These are phyloP conservation scores for Phyllosticta citribraziliensis DNA, from an alignment of 2,329 filamentous ascomycete genomes.

Conservation along the genomic window DNA sequence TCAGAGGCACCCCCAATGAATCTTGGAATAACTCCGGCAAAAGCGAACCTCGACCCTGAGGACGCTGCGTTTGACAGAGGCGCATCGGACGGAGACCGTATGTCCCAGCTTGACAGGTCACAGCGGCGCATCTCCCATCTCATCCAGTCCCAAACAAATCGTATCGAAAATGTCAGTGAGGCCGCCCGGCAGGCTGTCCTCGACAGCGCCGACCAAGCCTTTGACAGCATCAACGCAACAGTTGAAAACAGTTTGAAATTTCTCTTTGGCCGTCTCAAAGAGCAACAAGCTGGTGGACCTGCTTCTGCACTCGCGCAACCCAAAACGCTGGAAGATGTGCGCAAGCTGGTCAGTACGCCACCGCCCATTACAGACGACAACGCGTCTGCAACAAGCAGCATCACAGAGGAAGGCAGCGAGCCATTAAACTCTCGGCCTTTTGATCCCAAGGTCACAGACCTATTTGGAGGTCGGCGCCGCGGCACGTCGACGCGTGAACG, in stretches of 20 bases:
- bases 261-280: conserved; percentile 76
- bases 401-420: conserved; percentile 31
- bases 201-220: conserved; percentile 78
- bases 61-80: conserved; percentile 12
- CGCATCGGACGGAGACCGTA: neutral
- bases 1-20: conserved; percentile 30
- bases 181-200: conserved; percentile 58
- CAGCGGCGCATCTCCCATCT: conserved; percentile 75
- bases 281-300: conserved; percentile 43
- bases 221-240: conserved; percentile 86
- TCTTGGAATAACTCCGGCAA: conserved; percentile 30
- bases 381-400: conserved; percentile 43
- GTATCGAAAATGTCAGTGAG: conserved; percentile 73
- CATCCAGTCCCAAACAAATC: conserved; percentile 73
- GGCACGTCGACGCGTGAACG: conserved; percentile 49
- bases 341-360: conserved; percentile 69
- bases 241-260: conserved; percentile 91
- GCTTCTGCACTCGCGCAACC: conserved; percentile 12
- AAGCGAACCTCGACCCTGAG: conserved; percentile 16
- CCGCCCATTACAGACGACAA: conserved; percentile 44
- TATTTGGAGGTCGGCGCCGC: conserved; percentile 57
- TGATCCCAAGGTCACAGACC: conserved; percentile 43
- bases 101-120: conserved; percentile 40
- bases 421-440: neutral
- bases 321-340: conserved; percentile 85